A percentile compares a stretch with the other conserved stretches of the same genome.
Evolutionary conservation across 2,329 filamentous ascomycete species (phyloP).

Genomic region (Stachybotrys chartarum): DNA sequence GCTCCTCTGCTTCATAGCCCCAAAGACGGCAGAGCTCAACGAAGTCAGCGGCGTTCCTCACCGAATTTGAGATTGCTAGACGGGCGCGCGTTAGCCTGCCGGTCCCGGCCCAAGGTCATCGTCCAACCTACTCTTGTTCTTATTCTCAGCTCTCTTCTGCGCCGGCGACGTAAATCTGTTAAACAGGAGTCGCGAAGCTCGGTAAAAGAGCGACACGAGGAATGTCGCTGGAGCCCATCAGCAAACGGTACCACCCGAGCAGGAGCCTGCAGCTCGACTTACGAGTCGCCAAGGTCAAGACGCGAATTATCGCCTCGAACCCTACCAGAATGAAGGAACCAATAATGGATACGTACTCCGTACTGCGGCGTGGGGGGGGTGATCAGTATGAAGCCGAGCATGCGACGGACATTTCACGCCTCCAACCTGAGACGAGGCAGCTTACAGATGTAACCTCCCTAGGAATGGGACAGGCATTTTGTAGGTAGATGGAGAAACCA

Average conservation of each 20-base stretch:
- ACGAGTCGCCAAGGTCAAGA: conserved; percentile 86
- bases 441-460: conserved; percentile 45
- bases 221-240: conserved; percentile 52
- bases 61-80: conserved; percentile 60
- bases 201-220: conserved; percentile 76
- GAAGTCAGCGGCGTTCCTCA: conserved; percentile 86
- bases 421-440: conserved; percentile 5
- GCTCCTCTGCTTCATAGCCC: conserved; percentile 92
- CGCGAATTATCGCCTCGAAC: conserved; percentile 74
- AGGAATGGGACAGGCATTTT: conserved; percentile 47
- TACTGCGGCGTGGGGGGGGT: conserved; percentile 34
- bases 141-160: conserved; percentile 58
- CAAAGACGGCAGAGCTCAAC: conserved; percentile 86
- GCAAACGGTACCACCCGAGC: not conserved
- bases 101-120: not conserved
- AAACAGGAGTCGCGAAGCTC: conserved; percentile 74
- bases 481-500: conserved; percentile 3
- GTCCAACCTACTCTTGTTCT: conserved; percentile 50
- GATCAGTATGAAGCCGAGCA: too few species aligned
- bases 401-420: too few species aligned
- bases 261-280: conserved; percentile 24
- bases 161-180: conserved; percentile 68
- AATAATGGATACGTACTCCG: conserved; percentile 81
- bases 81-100: not conserved
- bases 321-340: conserved; percentile 77